Percentiles rank a stretch among this genome's conserved stretches.
Evolutionary conservation across 208 protist species (phyloP).

Genomic region (Wallacemonas sp.): DNA sequence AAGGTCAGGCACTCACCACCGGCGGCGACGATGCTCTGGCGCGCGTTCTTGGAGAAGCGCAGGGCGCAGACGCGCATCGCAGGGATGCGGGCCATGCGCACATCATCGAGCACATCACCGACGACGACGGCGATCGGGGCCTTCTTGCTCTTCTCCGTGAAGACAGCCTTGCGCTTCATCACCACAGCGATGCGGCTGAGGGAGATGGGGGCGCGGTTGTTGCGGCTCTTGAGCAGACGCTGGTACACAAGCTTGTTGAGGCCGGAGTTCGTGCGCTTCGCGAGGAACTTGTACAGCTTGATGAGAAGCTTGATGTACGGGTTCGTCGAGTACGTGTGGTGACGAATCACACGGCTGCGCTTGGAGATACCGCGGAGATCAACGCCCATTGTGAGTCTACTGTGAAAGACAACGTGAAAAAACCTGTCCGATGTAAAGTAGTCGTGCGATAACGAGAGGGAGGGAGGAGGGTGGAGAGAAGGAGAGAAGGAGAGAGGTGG

Average conservation of each 20-base stretch:
- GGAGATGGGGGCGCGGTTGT: conserved; percentile 97
- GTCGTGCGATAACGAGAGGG: background rate
- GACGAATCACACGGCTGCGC: conserved; percentile 92
- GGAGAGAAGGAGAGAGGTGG: background rate
- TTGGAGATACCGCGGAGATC: conserved; percentile 91
- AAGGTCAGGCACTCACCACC: conserved; percentile 99
- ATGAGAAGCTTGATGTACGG: conserved; percentile 98
- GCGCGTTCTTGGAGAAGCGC: conserved; percentile 98
- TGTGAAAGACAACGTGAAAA: conserved; percentile 20
- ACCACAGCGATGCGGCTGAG: conserved; percentile 95
- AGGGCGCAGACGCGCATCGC: conserved; percentile 98
- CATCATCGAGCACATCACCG: conserved; percentile 99
- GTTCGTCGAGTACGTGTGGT: conserved; percentile 95
- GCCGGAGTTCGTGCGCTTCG: conserved; percentile 96
- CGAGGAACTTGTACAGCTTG: conserved; percentile 99
- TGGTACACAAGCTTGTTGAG: conserved; percentile 99
- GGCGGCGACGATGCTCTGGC: conserved; percentile 97
- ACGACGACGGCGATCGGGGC: conserved; percentile 97
- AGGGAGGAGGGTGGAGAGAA: background rate
- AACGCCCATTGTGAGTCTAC: conserved; percentile 74
- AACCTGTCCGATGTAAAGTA: background rate
- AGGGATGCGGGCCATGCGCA: conserved; percentile 95
- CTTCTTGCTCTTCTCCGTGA: conserved; percentile 77
- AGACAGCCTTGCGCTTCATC: conserved; percentile 91
- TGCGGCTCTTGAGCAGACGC: conserved; percentile 96